phyloP scores from a whole-genome alignment of 2,329 filamentous ascomycete species.

The Clathrospora elynae region DNA sequence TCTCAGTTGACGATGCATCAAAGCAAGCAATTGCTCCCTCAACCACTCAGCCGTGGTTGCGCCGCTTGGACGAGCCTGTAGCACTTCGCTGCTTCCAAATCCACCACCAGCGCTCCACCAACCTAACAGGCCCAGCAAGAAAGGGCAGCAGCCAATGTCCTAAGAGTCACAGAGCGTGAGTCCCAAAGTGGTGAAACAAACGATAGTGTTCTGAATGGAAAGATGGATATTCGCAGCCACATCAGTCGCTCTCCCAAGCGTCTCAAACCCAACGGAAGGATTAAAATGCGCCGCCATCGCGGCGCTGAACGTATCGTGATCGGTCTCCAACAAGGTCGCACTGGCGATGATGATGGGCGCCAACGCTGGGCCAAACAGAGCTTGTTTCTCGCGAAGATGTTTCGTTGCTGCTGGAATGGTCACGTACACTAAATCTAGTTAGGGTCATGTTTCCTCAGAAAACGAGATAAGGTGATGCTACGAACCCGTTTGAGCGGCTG shows the following conservation, averaged over 20 bases:
- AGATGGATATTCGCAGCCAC: slow-evolving; percentile 25
- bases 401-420: slow-evolving; percentile 17
- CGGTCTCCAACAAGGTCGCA: slow-evolving; percentile 17
- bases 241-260: slow-evolving; percentile 14
- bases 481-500: slow-evolving; percentile 18
- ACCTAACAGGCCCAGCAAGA: no score
- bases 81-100: no score
- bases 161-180: no score
- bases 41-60: no score
- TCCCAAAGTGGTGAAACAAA: slow-evolving; percentile 21
- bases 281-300: slow-evolving; percentile 16
- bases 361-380: slow-evolving; percentile 16
- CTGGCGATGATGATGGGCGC: slow-evolving; percentile 18
- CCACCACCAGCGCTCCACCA: no score
- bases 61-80: no score
- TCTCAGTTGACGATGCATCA: no score
- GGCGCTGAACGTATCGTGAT: slow-evolving; percentile 28
- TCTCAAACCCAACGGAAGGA: slow-evolving; percentile 8
- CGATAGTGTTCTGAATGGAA: slow-evolving; percentile 20
- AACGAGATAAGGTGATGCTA: neutral
- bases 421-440: slow-evolving; percentile 13
- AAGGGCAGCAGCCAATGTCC: no score
- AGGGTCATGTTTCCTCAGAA: neutral
- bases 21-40: no score
- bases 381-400: slow-evolving; percentile 18